Percentiles rank a stretch among this genome's conserved stretches.
These are phyloP conservation scores for Boletus bicolor DNA, from an alignment of 768 basidiomycete genomes.

Conservation along the genomic window DNA sequence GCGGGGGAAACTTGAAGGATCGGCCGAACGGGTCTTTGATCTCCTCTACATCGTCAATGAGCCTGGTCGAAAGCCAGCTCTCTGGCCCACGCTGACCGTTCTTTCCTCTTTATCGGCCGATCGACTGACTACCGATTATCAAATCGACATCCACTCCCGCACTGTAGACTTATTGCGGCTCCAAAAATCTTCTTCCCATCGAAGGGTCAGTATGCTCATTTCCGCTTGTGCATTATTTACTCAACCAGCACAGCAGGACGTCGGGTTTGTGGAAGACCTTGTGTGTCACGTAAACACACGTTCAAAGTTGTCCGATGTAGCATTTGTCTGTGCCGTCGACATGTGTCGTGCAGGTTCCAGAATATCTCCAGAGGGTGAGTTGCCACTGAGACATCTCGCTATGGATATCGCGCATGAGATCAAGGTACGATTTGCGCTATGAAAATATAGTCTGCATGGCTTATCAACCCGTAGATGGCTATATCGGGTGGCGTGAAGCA, in stretches of 20 bases:
- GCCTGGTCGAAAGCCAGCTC: conserved; percentile 44
- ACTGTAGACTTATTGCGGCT: conserved; percentile 22
- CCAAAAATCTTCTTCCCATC: conserved; percentile 30
- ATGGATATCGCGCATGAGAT: conserved; percentile 77
- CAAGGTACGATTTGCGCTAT: conserved; percentile 46
- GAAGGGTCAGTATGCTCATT: conserved; percentile 21
- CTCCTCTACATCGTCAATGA: conserved; percentile 53
- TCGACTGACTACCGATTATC: conserved; percentile 57
- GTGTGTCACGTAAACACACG: conserved; percentile 52
- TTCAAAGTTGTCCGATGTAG: conserved; percentile 62
- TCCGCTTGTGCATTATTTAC: background rate
- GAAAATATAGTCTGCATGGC: conserved; percentile 12
- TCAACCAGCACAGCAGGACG: conserved; percentile 33
- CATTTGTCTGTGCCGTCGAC: conserved; percentile 72
- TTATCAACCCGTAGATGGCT: conserved; percentile 19
- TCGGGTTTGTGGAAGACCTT: conserved; percentile 61
- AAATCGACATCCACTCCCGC: conserved; percentile 35
- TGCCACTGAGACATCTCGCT: conserved; percentile 62
- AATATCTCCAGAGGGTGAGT: conserved; percentile 53
- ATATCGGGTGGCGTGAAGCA: conserved; percentile 33
- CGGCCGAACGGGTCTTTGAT: conserved; percentile 86
- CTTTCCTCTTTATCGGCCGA: conserved; percentile 76
- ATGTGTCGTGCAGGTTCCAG: conserved; percentile 65
- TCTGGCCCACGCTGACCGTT: conserved; percentile 81
- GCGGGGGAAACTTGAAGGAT: conserved; percentile 69